Conservation (phyloP, 2,329 filamentous ascomycete genomes). For the Colletotrichum liriopes region DNA sequence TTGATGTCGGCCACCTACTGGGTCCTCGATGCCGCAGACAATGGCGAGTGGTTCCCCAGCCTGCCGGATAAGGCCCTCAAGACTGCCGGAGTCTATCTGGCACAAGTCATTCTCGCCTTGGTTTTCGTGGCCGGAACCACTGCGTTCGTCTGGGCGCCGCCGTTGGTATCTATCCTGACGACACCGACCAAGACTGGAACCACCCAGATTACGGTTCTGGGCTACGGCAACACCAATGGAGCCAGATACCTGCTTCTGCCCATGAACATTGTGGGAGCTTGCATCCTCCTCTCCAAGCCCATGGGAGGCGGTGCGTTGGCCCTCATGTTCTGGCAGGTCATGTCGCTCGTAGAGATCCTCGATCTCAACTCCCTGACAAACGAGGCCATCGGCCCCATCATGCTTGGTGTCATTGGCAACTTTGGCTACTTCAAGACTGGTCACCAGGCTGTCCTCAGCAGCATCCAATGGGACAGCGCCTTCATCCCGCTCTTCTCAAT, state of each 20-base stretch:
- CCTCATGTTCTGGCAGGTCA: constrained; percentile 88
- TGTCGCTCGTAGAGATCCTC: constrained; percentile 80
- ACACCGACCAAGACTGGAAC: constrained; percentile 60
- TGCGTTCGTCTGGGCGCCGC: constrained; percentile 88
- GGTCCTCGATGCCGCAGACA: constrained; percentile 91
- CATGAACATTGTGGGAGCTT: constrained; percentile 82
- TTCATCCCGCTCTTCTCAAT: constrained; percentile 90
- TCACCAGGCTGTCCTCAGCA: constrained; percentile 89
- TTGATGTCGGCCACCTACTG: constrained; percentile 86
- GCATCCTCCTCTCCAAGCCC: constrained; percentile 89
- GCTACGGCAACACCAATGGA: constrained; percentile 94
- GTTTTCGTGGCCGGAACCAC: constrained; percentile 87
- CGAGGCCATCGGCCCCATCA: constrained; percentile 84
- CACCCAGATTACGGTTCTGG: constrained; percentile 82
- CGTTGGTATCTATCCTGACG: constrained; percentile 82
- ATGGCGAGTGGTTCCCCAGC: constrained; percentile 81
- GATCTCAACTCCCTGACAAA: constrained; percentile 74
- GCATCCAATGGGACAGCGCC: constrained; percentile 95
- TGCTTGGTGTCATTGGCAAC: constrained; percentile 89
- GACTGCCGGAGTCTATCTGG: constrained; percentile 80
- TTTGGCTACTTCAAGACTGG: constrained; percentile 99
- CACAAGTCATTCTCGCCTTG: constrained; percentile 85
- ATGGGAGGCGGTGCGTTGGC: constrained; percentile 91
- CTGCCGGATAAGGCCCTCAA: constrained; percentile 77
- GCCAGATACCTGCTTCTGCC: constrained; percentile 90